phyloP scores from a whole-genome alignment of 352 stramenopile species.

The Blastocystis sp. region DNA sequence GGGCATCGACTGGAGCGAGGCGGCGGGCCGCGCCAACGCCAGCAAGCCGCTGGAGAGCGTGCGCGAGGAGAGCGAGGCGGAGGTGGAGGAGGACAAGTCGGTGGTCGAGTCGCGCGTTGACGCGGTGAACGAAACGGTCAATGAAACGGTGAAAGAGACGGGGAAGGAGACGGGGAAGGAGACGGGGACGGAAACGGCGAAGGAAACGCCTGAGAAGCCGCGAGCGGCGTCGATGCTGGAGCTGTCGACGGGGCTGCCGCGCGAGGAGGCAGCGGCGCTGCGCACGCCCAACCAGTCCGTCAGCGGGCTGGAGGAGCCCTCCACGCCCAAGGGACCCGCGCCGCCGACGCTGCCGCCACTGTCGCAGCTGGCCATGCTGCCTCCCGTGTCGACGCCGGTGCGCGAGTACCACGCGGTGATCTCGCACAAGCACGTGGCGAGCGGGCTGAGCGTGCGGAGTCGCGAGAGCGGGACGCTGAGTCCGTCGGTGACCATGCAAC shows the following conservation, averaged over 20 bases:
- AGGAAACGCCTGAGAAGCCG: background rate
- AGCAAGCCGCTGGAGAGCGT: background rate
- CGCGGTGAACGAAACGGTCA: too few species aligned
- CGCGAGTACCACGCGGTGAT: constrained; percentile 21
- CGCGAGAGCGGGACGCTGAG: constrained; percentile 20
- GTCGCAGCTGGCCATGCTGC: background rate
- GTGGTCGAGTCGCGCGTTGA: too few species aligned
- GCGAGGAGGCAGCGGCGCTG: background rate
- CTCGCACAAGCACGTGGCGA: background rate
- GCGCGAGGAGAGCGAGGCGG: background rate
- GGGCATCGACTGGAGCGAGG: background rate
- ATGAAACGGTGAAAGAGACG: too few species aligned
- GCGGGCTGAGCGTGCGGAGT: background rate
- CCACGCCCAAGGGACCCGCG: background rate
- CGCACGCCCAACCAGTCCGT: background rate
- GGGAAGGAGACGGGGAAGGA: too few species aligned
- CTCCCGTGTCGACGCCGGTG: background rate
- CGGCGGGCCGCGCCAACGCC: background rate
- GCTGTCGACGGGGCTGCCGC: background rate
- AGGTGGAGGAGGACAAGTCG: background rate
- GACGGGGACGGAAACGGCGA: background rate
- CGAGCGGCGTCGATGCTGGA: background rate
- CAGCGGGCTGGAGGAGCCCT: too few species aligned
- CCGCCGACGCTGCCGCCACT: background rate
- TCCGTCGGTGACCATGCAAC: constrained; percentile 11